Percentiles rank a stretch among this genome's conserved stretches.
Evolutionary conservation across 805 yeast genomes (phyloP).

Genomic region (Tetrapisispora fleetii): DNA sequence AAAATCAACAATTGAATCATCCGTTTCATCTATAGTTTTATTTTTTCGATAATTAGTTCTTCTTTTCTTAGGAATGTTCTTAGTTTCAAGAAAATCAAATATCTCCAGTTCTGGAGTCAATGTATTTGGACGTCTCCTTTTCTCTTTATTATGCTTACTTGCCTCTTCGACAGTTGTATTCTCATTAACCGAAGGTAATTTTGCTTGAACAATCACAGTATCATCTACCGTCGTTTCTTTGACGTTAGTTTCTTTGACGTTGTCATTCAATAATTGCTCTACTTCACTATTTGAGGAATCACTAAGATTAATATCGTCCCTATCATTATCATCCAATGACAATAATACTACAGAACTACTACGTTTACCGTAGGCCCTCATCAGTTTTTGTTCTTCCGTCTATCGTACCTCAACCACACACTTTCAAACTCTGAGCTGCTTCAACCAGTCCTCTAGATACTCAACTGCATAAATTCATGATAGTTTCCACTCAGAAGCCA

Average conservation of each 20-base stretch:
- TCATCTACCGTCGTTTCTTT: not conserved
- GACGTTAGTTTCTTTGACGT: no score
- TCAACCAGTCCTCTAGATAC: no score
- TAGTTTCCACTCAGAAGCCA: no score
- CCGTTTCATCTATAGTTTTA: slow-evolving; percentile 17
- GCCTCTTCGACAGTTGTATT: not conserved
- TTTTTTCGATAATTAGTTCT: slow-evolving; percentile 15
- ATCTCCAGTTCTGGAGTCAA: slow-evolving; percentile 6
- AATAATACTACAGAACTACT: slow-evolving; percentile 9
- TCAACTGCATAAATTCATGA: no score
- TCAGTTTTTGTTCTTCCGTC: not conserved
- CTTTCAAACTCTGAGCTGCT: no score
- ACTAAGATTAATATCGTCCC: slow-evolving; percentile 11
- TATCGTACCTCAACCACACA: not conserved
- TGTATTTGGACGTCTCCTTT: not conserved
- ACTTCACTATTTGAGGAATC: slow-evolving; percentile 10
- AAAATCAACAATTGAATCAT: slow-evolving; percentile 1
- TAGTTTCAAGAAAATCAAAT: slow-evolving; percentile 18
- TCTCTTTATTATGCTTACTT: not conserved
- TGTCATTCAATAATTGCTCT: not conserved
- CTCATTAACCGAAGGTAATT: no score
- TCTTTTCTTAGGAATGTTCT: slow-evolving; percentile 8
- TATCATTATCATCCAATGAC: not conserved
- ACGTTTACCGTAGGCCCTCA: slow-evolving; percentile 17
- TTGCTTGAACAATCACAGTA: not conserved